Conservation (phyloP, 2,329 filamentous ascomycete genomes). For the Paecilomyces formosus region DNA sequence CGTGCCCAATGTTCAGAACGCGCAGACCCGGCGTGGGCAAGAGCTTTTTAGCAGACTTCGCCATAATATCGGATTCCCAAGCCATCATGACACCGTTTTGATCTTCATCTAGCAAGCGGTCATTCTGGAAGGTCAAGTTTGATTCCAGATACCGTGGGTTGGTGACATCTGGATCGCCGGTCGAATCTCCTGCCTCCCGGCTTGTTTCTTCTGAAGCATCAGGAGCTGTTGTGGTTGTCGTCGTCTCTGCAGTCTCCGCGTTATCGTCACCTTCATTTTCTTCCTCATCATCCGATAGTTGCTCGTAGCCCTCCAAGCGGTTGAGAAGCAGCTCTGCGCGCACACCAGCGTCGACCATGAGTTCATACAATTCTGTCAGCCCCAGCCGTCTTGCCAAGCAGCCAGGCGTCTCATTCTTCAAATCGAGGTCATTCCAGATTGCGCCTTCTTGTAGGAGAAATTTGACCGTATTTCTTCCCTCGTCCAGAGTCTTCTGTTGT, state of each 20-base stretch:
- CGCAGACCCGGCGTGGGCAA: slow-evolving; percentile 55
- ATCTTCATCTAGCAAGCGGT: slow-evolving; percentile 64
- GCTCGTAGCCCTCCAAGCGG: slow-evolving; percentile 73
- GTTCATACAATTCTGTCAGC: slow-evolving; percentile 63
- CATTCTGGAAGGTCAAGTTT: slow-evolving; percentile 55
- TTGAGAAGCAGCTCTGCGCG: slow-evolving; percentile 81
- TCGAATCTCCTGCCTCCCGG: slow-evolving; percentile 1
- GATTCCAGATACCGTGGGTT: slow-evolving; percentile 64
- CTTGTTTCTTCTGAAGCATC: slow-evolving; percentile 4
- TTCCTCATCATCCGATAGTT: slow-evolving; percentile 46
- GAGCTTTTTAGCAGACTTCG: slow-evolving; percentile 62
- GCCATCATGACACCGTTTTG: slow-evolving; percentile 90
- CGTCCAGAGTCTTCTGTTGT: slow-evolving; percentile 39
- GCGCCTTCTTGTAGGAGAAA: slow-evolving; percentile 80
- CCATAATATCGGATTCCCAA: slow-evolving; percentile 86
- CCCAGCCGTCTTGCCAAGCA: slow-evolving; percentile 70
- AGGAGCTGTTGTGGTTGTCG: slow-evolving; percentile 10
- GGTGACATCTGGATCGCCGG: slow-evolving; percentile 41
- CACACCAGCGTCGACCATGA: slow-evolving; percentile 84
- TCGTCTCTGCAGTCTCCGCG: slow-evolving; percentile 14
- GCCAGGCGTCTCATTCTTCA: slow-evolving; percentile 80
- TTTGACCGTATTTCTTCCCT: slow-evolving; percentile 60
- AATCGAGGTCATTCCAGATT: slow-evolving; percentile 95
- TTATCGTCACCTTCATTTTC: slow-evolving; percentile 28
- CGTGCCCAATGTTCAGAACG: slow-evolving; percentile 80